Conservation (phyloP, 2,329 filamentous ascomycete species). For the Leptodontidium sp. region DNA sequence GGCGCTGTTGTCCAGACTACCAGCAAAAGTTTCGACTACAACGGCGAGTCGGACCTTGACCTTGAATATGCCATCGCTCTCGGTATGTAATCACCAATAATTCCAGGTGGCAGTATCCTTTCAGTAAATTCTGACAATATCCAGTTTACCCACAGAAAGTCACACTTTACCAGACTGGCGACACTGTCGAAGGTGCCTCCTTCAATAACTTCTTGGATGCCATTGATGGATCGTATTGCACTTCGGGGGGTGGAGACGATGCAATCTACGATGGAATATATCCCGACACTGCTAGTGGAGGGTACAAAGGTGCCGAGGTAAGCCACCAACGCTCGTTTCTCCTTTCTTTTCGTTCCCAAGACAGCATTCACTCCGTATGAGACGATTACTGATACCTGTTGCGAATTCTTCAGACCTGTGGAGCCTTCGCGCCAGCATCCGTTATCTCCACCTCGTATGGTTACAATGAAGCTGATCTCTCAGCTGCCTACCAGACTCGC, state of each 20-base stretch:
- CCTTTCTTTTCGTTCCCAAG: too few species aligned
- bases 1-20: too few species aligned
- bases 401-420: conserved; percentile 47
- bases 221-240: conserved; percentile 27
- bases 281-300: conserved; percentile 42
- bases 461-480: conserved; percentile 23
- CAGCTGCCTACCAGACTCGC: conserved; percentile 25
- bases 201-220: conserved; percentile 30
- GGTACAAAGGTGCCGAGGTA: conserved; percentile 51
- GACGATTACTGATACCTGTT: too few species aligned
- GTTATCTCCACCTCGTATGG: too few species aligned
- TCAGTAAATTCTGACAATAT: conserved; percentile 33
- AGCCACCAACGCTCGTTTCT: too few species aligned
- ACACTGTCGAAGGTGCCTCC: conserved; percentile 24
- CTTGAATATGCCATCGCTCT: background rate
- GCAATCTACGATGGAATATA: conserved; percentile 48
- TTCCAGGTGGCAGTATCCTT: too few species aligned
- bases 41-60: too few species aligned
- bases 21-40: too few species aligned
- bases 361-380: too few species aligned
- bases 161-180: conserved; percentile 45
- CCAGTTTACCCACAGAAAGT: conserved; percentile 59
- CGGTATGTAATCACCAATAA: background rate
- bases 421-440: conserved; percentile 51
- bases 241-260: conserved; percentile 35